A percentile compares a stretch with the other conserved stretches of the same genome.
These are phyloP conservation scores for Glycine soja DNA, from an alignment of 306 rosid genomes.

Conservation along the genomic window DNA sequence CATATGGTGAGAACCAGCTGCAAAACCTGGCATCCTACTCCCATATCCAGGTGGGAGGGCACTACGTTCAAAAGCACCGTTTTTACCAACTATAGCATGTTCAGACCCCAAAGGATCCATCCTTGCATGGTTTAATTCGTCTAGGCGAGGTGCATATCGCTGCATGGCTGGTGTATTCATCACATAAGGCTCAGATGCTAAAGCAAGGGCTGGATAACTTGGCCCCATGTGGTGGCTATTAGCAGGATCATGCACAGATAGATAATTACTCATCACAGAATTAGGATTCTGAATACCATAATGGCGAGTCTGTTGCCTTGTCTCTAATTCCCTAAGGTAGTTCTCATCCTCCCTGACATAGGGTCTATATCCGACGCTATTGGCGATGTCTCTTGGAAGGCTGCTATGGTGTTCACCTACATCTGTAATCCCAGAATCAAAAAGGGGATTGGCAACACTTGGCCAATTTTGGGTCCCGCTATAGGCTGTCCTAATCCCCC, in stretches of 20 bases:
- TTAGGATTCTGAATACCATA: slow-evolving; percentile 55
- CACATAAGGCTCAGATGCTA: slow-evolving; percentile 47
- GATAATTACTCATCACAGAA: slow-evolving; percentile 38
- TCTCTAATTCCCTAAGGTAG: slow-evolving; percentile 48
- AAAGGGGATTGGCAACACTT: slow-evolving; percentile 39
- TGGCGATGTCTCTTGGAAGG: slow-evolving; percentile 40
- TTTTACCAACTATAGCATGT: slow-evolving; percentile 42
- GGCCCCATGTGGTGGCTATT: slow-evolving; percentile 38
- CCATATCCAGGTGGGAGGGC: slow-evolving; percentile 52
- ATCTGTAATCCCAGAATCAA: slow-evolving; percentile 47
- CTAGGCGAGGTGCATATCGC: slow-evolving; percentile 70
- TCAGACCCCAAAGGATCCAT: slow-evolving; percentile 49
- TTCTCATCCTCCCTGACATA: slow-evolving; percentile 48
- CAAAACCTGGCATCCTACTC: slow-evolving; percentile 50
- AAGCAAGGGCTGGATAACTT: slow-evolving; percentile 45
- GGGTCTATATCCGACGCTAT: slow-evolving; percentile 48
- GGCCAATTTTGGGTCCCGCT: slow-evolving; percentile 44
- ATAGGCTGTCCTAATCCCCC: slow-evolving; percentile 41
- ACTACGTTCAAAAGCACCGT: slow-evolving; percentile 38
- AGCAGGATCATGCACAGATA: slow-evolving; percentile 48
- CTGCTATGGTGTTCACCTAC: slow-evolving; percentile 47
- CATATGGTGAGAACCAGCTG: slow-evolving; percentile 48
- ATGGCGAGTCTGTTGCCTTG: slow-evolving; percentile 45
- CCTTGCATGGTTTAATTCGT: slow-evolving; percentile 61
- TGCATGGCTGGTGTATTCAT: slow-evolving; percentile 61